Evolutionary conservation across 2,329 filamentous ascomycete species (phyloP), one percentile per base, ranked within the genome.

Genomic region (Ambrosiella cleistominuta): DNA sequence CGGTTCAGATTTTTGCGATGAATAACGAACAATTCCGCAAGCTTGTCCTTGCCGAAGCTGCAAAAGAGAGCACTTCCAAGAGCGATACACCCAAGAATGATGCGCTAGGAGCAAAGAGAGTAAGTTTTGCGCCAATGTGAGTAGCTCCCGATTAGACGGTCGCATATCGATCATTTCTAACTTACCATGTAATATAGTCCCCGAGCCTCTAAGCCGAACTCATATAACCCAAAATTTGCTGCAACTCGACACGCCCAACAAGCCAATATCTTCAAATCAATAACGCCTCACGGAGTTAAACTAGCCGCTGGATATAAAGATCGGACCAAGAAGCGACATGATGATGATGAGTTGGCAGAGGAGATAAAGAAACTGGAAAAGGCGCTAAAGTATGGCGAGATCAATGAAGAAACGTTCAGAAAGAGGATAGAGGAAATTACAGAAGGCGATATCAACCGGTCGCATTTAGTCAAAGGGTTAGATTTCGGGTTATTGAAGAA

Each of bases 21-120:
- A 95, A 97, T 69, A 97, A 97, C 75, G 81, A 89, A 49, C 88
- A 96, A 66, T 98, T 98, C 66, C 85, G 93, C 57, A 85, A 85
- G 63, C 78, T 97, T 6, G 70, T 95, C 19, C 74, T 82, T 51
- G 69, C 70, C 45, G 75, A 74, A 61, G 66, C 74, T 6, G 66
- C 69, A 58, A 74, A 74, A 61, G 62, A 69, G 37, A 56, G 65
- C 70, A 57, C 70, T 63, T 9, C 50, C 7, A 12, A 40, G n/a
- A 49, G 12, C 8, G 15, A 54, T 19, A 13, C 17, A 36, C 12
- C 27, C 8, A 11, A 51, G 11, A n/a, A 38, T 27, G 57, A 13
- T 35, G 7, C 12, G 50, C 13, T 12, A 2, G 49, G 8, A 3
- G 13, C 38, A 2, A 54, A 54, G 35, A 50, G 19, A 8, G 36